These are phyloP conservation scores for Cryptococcus floricola DNA, from an alignment of 1,284 basidiomycete genomes.

Conservation along the genomic window DNA sequence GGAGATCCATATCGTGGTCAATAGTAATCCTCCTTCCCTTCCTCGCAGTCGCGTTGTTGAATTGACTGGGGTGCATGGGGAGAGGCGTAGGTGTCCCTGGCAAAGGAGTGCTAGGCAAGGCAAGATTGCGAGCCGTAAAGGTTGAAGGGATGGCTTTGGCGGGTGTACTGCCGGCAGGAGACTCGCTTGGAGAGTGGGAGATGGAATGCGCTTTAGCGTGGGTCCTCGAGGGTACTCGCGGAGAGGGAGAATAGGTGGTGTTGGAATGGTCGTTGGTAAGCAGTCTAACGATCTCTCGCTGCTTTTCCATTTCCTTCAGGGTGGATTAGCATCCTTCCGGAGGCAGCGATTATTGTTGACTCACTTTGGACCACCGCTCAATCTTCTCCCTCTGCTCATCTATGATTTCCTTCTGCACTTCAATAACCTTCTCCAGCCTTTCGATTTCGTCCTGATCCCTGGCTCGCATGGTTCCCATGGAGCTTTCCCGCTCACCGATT, in stretches of 20 bases:
- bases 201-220: constrained; percentile 23
- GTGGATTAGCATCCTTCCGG: not conserved
- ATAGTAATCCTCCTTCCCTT: constrained; percentile 43
- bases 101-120: constrained; percentile 20
- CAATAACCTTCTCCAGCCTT: constrained; percentile 43
- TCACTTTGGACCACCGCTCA: constrained; percentile 41
- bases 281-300: constrained; percentile 39
- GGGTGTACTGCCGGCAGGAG: constrained; percentile 5
- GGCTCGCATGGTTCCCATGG: constrained; percentile 3
- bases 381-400: constrained; percentile 45
- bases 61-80: constrained; percentile 41
- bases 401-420: constrained; percentile 41
- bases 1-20: constrained; percentile 44
- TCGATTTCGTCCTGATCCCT: constrained; percentile 36
- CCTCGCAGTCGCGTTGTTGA: constrained; percentile 27
- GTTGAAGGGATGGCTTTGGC: constrained; percentile 25
- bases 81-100: constrained; percentile 28
- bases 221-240: constrained; percentile 1
- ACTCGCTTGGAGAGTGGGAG: constrained; percentile 9
- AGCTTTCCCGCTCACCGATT: constrained; percentile 3
- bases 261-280: constrained; percentile 25
- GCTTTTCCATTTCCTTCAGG: constrained; percentile 38
- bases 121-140: constrained; percentile 38
- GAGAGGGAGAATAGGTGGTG: constrained; percentile 6
- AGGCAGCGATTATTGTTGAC: constrained; percentile 3